Evolutionary conservation across 441 rosid genomes (phyloP).

Genomic region (Capsella rubella): DNA sequence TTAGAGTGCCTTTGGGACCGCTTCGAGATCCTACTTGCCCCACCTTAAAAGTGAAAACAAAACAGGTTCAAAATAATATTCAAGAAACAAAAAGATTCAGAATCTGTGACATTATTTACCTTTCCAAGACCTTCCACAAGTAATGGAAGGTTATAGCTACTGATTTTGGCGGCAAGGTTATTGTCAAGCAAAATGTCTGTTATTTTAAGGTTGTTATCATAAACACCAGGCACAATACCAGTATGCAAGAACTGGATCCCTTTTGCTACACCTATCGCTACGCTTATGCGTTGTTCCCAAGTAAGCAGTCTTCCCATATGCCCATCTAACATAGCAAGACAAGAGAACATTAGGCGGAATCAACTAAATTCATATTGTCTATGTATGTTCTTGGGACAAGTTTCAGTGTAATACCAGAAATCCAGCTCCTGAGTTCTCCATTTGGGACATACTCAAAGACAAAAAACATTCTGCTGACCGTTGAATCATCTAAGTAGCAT

Average conservation of each 20-base stretch:
- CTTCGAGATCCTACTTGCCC: conserved; percentile 53
- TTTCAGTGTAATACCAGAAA: conserved; percentile 64
- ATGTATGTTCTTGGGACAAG: conserved; percentile 10
- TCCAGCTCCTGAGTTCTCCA: conserved; percentile 87
- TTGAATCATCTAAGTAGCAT: conserved; percentile 91
- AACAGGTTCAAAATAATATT: conserved; percentile 20
- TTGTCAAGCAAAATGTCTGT: conserved; percentile 87
- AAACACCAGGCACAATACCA: conserved; percentile 87
- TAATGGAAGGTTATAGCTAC: conserved; percentile 88
- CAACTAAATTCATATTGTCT: neutral
- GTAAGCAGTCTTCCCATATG: conserved; percentile 54
- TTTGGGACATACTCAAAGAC: conserved; percentile 89
- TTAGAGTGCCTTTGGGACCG: conserved; percentile 51
- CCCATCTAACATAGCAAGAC: conserved; percentile 51
- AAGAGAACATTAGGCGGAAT: neutral
- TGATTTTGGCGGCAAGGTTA: conserved; percentile 77
- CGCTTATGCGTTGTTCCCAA: conserved; percentile 84
- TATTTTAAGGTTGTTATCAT: conserved; percentile 76
- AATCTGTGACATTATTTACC: conserved; percentile 48
- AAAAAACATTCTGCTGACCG: conserved; percentile 89
- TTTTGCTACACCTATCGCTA: conserved; percentile 82
- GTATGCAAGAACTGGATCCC: conserved; percentile 96
- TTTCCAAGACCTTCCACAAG: conserved; percentile 66
- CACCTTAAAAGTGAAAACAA: conserved; percentile 50
- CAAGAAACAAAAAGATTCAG: conserved; percentile 20